Percentiles rank a stretch among this genome's conserved stretches.
Evolutionary conservation across 306 rosid genomes (phyloP).

Genomic region (Malus sylvestris): DNA sequence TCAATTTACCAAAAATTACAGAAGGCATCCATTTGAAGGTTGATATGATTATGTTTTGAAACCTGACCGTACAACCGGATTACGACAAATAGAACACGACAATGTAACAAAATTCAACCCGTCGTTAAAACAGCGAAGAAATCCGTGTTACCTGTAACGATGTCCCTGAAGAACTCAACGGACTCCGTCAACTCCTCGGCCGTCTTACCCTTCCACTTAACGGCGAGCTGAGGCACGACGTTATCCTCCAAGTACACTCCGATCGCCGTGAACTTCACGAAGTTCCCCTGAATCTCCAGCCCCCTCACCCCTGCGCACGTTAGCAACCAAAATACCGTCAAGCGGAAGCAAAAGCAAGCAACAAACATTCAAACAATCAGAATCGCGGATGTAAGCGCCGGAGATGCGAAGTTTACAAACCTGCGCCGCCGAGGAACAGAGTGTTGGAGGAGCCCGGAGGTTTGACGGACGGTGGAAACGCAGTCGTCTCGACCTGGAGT

Average conservation of each 20-base stretch:
- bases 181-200: slow-evolving; percentile 40
- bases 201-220: slow-evolving; percentile 60
- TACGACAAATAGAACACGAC: background rate
- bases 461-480: slow-evolving; percentile 23
- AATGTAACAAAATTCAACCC: background rate
- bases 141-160: slow-evolving; percentile 40
- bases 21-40: no score
- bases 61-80: no score
- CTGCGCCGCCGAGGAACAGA: slow-evolving; percentile 40
- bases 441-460: slow-evolving; percentile 41
- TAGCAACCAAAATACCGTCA: background rate
- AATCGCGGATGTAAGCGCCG: background rate
- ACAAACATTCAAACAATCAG: background rate
- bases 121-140: background rate
- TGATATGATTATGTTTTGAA: no score
- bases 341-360: background rate
- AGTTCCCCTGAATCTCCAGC: slow-evolving; percentile 41
- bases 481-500: slow-evolving; percentile 24
- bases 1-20: no score
- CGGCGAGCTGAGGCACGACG: slow-evolving; percentile 42
- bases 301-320: slow-evolving; percentile 45
- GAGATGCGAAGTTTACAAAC: background rate
- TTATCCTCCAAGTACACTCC: slow-evolving; percentile 67
- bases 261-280: slow-evolving; percentile 57
- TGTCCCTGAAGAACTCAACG: slow-evolving; percentile 56